phyloP scores from a whole-genome alignment of 192 early-diverging fungal genomes.

The Ambispora gerdemannii region DNA sequence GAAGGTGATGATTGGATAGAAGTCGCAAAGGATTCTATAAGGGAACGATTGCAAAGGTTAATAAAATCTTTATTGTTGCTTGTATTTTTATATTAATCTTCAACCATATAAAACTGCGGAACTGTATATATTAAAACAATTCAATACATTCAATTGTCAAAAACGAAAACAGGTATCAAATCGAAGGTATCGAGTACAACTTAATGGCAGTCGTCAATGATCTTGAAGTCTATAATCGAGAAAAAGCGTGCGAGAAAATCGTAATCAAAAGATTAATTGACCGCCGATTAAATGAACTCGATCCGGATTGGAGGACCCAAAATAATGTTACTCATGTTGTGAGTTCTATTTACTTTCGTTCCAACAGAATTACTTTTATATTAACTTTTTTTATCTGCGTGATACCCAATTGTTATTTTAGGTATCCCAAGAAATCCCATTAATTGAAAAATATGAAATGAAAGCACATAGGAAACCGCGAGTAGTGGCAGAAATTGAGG shows the following conservation, averaged over 20 bases:
- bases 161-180: conserved; percentile 9
- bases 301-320: conserved; percentile 39
- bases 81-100: no score
- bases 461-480: no score
- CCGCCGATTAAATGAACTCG: conserved; percentile 26
- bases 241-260: conserved; percentile 22
- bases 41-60: conserved; percentile 47
- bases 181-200: conserved; percentile 48
- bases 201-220: conserved; percentile 47
- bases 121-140: no score
- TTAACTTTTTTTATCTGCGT: no score
- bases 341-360: neutral
- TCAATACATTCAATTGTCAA: no score
- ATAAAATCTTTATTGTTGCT: no score
- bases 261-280: conserved; percentile 34
- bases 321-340: conserved; percentile 23
- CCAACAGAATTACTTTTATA: no score
- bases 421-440: no score
- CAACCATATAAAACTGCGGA: no score
- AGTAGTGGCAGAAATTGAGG: neutral
- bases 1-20: conserved; percentile 56
- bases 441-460: no score
- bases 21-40: conserved; percentile 43
- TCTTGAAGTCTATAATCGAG: conserved; percentile 25
- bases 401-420: no score